Percentiles rank a stretch among this genome's conserved stretches.
Evolutionary conservation across 345 rosid genomes (phyloP).

Genomic region (Gynandropsis gynandra): DNA sequence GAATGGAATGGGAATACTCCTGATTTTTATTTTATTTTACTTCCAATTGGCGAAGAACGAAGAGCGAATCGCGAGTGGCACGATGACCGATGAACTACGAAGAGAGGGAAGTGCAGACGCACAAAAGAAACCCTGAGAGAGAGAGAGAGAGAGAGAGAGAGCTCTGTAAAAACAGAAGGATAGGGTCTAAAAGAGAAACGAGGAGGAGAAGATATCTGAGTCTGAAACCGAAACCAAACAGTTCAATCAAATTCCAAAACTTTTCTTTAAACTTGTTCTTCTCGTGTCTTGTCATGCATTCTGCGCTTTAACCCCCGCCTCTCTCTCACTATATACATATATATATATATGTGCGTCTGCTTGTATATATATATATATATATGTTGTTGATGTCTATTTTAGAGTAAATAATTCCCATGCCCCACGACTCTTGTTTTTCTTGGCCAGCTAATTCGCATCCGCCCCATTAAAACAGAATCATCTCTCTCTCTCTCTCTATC

Average conservation of each 20-base stretch:
- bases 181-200: background rate
- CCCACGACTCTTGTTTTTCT: conserved; percentile 38
- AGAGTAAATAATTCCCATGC: conserved; percentile 14
- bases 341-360: conserved; percentile 8
- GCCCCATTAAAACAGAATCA: conserved; percentile 20
- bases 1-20: background rate
- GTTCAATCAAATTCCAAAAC: conserved; percentile 21
- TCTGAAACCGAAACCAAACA: conserved; percentile 20
- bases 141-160: conserved; percentile 17
- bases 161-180: conserved; percentile 1
- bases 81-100: conserved; percentile 23
- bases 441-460: conserved; percentile 50
- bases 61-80: conserved; percentile 13
- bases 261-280: conserved; percentile 17
- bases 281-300: conserved; percentile 57
- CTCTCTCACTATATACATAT: conserved; percentile 10
- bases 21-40: too few species aligned
- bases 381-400: too few species aligned
- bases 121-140: conserved; percentile 6
- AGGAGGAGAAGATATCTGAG: background rate
- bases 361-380: background rate
- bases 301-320: conserved; percentile 19
- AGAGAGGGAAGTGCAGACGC: conserved; percentile 17
- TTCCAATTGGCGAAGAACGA: conserved; percentile 19
- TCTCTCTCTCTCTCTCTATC: conserved; percentile 15